Evolutionary conservation across 192 early-diverging fungal genomes (phyloP).

Genomic region (Backusella tarrabulga): DNA sequence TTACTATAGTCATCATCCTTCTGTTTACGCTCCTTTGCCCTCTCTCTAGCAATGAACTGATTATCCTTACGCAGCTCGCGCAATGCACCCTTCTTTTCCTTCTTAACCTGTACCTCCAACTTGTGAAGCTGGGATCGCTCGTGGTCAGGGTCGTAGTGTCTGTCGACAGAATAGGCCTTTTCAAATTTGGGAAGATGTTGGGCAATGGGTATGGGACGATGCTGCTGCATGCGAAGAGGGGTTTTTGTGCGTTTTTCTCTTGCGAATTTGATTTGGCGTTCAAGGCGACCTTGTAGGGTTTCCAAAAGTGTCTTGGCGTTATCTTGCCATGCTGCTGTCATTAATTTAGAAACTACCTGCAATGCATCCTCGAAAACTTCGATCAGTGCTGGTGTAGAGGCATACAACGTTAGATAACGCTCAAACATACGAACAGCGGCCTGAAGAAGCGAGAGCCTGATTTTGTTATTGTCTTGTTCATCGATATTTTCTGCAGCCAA

Average conservation of each 20-base stretch:
- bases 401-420: constrained; percentile 53
- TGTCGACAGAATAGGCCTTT: constrained; percentile 84
- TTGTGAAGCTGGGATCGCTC: constrained; percentile 75
- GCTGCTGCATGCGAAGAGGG: constrained; percentile 82
- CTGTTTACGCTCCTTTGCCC: constrained; percentile 63
- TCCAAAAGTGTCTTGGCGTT: constrained; percentile 31
- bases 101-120: constrained; percentile 80
- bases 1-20: constrained; percentile 83
- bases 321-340: constrained; percentile 22
- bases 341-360: constrained; percentile 32
- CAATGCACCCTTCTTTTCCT: constrained; percentile 92
- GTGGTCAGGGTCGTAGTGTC: constrained; percentile 77
- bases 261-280: constrained; percentile 51
- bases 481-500: constrained; percentile 8
- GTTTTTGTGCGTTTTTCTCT: constrained; percentile 46
- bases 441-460: constrained; percentile 39
- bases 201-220: constrained; percentile 83
- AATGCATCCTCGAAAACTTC: constrained; percentile 55
- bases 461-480: constrained; percentile 10
- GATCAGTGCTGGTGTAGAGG: constrained; percentile 59
- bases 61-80: constrained; percentile 95
- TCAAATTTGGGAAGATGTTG: constrained; percentile 93
- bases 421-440: constrained; percentile 39
- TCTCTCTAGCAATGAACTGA: constrained; percentile 78
- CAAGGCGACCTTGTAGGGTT: constrained; percentile 39